A percentile compares a stretch with the other conserved stretches of the same genome.
phyloP scores from a whole-genome alignment of 2,329 filamentous ascomycete genomes.

The Alternaria sp. region DNA sequence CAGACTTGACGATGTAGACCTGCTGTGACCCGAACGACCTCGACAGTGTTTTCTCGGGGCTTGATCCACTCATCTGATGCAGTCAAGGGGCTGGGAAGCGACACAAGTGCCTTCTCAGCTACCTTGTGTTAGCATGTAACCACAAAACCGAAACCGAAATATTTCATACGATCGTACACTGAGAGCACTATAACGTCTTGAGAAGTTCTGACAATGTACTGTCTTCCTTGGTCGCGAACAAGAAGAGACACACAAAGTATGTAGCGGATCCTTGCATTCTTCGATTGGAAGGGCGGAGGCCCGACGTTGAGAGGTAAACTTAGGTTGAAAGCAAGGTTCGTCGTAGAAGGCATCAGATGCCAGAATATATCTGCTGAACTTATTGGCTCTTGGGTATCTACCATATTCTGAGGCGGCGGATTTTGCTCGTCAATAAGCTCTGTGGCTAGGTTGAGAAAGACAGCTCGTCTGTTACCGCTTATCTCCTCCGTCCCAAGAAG shows the following conservation, averaged over 20 bases:
- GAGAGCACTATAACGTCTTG: slow-evolving; percentile 61
- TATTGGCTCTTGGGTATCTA: slow-evolving; percentile 54
- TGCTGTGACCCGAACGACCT: slow-evolving; percentile 60
- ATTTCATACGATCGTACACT: slow-evolving; percentile 60
- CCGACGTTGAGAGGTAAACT: slow-evolving; percentile 64
- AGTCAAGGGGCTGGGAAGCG: slow-evolving; percentile 61
- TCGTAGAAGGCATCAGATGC: slow-evolving; percentile 58
- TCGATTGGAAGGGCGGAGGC: slow-evolving; percentile 63
- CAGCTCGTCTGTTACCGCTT: slow-evolving; percentile 54
- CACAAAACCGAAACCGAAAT: not conserved
- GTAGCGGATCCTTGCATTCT: slow-evolving; percentile 61
- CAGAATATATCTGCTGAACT: slow-evolving; percentile 55
- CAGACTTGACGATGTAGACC: slow-evolving; percentile 66
- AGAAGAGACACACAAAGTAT: slow-evolving; percentile 58
- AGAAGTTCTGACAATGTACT: slow-evolving; percentile 60
- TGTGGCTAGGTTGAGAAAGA: slow-evolving; percentile 62
- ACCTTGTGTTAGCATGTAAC: slow-evolving; percentile 10
- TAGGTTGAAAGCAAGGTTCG: slow-evolving; percentile 60
- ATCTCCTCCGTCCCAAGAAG: slow-evolving; percentile 63
- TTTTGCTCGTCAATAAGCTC: slow-evolving; percentile 61
- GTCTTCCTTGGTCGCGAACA: slow-evolving; percentile 58
- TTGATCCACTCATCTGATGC: slow-evolving; percentile 58
- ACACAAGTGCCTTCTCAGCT: slow-evolving; percentile 64
- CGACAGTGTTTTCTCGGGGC: slow-evolving; percentile 51
- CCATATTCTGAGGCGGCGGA: slow-evolving; percentile 61